phyloP scores from a whole-genome alignment of 2,329 filamentous ascomycete species.

The Coniosporium tulheliwenetii region DNA sequence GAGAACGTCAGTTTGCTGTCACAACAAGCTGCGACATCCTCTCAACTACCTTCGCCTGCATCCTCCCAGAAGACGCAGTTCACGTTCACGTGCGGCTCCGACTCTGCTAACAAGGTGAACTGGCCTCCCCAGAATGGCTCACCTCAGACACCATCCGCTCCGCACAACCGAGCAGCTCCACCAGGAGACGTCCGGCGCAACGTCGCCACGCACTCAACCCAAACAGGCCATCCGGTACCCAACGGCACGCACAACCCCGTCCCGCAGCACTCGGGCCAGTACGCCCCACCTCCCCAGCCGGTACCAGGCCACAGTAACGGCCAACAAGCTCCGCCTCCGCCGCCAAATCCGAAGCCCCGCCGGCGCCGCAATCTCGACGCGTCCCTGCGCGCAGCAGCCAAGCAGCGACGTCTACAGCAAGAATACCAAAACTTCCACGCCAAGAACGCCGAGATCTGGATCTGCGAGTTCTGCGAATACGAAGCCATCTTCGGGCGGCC shows the following conservation, averaged over 20 bases:
- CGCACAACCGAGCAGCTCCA: slow-evolving; percentile 4
- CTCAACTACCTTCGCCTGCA: slow-evolving; percentile 31
- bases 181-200: slow-evolving; percentile 6
- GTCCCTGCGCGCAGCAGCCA: slow-evolving; percentile 60
- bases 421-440: slow-evolving; percentile 62
- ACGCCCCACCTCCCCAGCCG: slow-evolving; percentile 9
- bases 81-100: slow-evolving; percentile 89
- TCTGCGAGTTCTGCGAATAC: slow-evolving; percentile 97
- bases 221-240: not conserved
- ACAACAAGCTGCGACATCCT: slow-evolving; percentile 35
- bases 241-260: slow-evolving; percentile 6
- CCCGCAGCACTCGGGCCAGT: slow-evolving; percentile 10
- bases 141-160: slow-evolving; percentile 8
- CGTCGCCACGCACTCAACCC: slow-evolving; percentile 4
- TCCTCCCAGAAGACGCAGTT: slow-evolving; percentile 65
- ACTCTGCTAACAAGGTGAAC: slow-evolving; percentile 63
- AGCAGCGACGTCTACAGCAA: slow-evolving; percentile 61
- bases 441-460: slow-evolving; percentile 63
- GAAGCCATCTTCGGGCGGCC: slow-evolving; percentile 86
- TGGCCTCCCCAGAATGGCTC: slow-evolving; percentile 46
- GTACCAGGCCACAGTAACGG: slow-evolving; percentile 17
- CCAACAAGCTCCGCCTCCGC: slow-evolving; percentile 25
- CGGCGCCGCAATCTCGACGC: slow-evolving; percentile 39
- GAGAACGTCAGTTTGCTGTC: slow-evolving; percentile 69
- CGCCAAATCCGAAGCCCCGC: slow-evolving; percentile 46